phyloP scores from a whole-genome alignment of 1,139 yeast species.

The Pichia kudriavzevii region DNA sequence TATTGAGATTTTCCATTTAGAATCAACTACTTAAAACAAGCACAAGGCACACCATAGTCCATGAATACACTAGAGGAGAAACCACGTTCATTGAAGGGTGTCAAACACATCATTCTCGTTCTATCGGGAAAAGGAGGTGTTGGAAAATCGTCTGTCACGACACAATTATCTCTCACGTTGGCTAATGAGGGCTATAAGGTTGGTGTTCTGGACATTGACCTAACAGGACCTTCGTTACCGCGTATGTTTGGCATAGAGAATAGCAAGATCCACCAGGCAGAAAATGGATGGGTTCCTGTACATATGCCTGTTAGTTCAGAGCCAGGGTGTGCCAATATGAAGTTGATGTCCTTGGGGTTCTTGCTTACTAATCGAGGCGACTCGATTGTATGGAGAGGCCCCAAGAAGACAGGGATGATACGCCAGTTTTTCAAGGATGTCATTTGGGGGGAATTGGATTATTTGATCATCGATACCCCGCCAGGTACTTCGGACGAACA shows the following conservation, averaged over 20 bases:
- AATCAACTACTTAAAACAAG: too few species aligned
- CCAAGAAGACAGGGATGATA: constrained; percentile 96
- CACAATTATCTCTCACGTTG: constrained; percentile 79
- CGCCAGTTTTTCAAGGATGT: constrained; percentile 88
- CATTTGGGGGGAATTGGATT: constrained; percentile 80
- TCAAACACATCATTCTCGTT: constrained; percentile 73
- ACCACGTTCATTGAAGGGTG: constrained; percentile 50
- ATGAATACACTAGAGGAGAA: too few species aligned
- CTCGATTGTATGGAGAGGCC: constrained; percentile 97
- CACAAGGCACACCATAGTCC: too few species aligned
- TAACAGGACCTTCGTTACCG: constrained; percentile 96
- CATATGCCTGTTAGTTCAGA: constrained; percentile 24
- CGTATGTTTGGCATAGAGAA: constrained; percentile 90
- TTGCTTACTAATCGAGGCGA: constrained; percentile 75
- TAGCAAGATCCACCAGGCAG: constrained; percentile 72
- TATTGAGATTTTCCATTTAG: too few species aligned
- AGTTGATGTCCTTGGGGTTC: constrained; percentile 84
- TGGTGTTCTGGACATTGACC: constrained; percentile 89
- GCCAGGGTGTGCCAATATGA: constrained; percentile 25
- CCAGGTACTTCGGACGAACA: constrained; percentile 99
- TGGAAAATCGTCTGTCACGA: constrained; percentile 92
- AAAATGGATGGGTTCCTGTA: constrained; percentile 89
- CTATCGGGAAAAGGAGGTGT: constrained; percentile 97
- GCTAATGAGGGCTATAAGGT: constrained; percentile 67
- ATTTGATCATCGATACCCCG: constrained; percentile 88